Evolutionary conservation across 805 yeast species (phyloP).

Genomic region (Lipomyces spencermartinsiae): DNA sequence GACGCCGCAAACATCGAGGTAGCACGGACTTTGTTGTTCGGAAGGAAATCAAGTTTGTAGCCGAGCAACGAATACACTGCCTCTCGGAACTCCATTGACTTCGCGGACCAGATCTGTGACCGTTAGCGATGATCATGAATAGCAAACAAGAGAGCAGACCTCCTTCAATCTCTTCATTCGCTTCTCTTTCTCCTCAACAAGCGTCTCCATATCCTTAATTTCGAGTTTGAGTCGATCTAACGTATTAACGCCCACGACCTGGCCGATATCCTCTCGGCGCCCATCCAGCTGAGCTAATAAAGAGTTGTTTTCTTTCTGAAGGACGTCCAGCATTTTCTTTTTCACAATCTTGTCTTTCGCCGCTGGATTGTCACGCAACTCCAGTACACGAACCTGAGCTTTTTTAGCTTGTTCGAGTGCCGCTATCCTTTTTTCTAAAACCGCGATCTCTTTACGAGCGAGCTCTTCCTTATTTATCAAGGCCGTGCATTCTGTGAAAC

Average conservation of each 20-base stretch:
- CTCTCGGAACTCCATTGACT: constrained; percentile 73
- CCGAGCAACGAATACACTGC: constrained; percentile 74
- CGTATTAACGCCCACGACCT: constrained; percentile 62
- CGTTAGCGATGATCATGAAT: constrained; percentile 44
- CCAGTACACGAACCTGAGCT: constrained; percentile 59
- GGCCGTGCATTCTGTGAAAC: constrained; percentile 18
- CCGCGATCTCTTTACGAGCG: constrained; percentile 39
- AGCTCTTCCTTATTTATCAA: constrained; percentile 23
- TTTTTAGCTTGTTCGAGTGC: constrained; percentile 47
- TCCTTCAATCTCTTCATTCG: constrained; percentile 54
- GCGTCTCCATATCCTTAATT: constrained; percentile 54
- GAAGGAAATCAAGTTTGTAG: constrained; percentile 69
- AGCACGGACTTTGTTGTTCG: constrained; percentile 62
- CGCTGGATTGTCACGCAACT: constrained; percentile 71
- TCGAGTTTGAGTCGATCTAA: constrained; percentile 69
- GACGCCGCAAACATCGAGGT: constrained; percentile 54
- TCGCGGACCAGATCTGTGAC: constrained; percentile 61
- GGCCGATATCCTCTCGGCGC: constrained; percentile 37
- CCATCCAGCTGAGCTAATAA: constrained; percentile 48
- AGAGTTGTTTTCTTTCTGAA: constrained; percentile 65
- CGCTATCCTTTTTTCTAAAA: constrained; percentile 50
- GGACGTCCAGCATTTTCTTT: constrained; percentile 55
- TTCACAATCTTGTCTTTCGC: constrained; percentile 66
- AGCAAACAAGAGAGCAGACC: constrained; percentile 20
- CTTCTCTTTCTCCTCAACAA: constrained; percentile 58